Base-by-base conservation (phyloP, 2,329 filamentous ascomycete genomes). In the Cercospora beticola region DNA sequence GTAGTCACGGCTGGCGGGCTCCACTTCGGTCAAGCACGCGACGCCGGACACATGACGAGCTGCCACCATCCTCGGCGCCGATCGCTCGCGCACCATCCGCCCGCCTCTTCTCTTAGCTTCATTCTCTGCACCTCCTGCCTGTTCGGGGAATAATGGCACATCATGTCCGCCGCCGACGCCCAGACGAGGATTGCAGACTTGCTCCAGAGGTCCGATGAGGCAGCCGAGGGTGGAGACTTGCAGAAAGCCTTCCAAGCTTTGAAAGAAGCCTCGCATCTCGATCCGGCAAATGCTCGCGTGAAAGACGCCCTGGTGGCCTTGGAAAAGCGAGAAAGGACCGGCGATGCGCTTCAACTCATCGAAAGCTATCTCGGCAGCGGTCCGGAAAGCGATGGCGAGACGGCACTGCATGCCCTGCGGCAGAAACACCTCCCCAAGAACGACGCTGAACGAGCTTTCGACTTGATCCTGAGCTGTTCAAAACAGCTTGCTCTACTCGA, bases 241-340 rank as follows among this genome's bases (percentile, higher is more conserved):
- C 75, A 77, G 56, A 76, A 79, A 64, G 82, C 82, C 23, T 80
- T 80, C 28, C 74, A 78, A 58, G 76, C 78, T n/a, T 74, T 84
- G 65, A 78, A 80, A 57, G 80, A 84, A 73, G 83, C 82, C 36
- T 80, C 79, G 26, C 78, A 79, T 54, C 76, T 85, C 43, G 79
- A 81, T 62, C 79, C 82, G 33, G 76, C 81, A 14, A 80, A 81
- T 72, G 73, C 75, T 10, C 73, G 77, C 23, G 77, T 84, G 67
- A 81, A 80, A 70, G 77, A 79, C 52, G 78, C 77, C 65, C 82
- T 81, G 78, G 69, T 80, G 26, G 70, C 74, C n/a, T 68, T 84
- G 61, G 78, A 79, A 68, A 75, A 79, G 68, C 64, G 64, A 14
- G 74, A 75, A 36, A 54, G 62, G 33, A 73, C 69, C 23, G 73